A percentile compares a stretch with the other conserved stretches of the same genome.
These are phyloP conservation scores for Cucurbita maxima DNA, from an alignment of 306 rosid genomes.

Conservation along the genomic window DNA sequence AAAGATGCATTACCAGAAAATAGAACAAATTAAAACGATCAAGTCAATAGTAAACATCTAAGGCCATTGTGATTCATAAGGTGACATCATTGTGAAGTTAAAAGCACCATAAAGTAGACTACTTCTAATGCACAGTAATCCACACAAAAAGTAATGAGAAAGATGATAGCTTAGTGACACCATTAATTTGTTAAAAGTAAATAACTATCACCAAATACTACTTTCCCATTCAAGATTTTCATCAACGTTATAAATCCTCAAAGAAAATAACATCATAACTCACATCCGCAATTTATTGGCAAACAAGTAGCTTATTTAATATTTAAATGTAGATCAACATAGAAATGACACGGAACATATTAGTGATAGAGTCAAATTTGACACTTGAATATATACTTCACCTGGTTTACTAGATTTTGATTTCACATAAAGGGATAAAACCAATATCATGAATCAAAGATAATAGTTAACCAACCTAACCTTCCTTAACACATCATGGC, in stretches of 20 bases:
- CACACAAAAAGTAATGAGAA: not conserved
- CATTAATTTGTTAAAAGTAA: not conserved
- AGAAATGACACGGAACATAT: not conserved
- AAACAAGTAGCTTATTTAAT: not conserved
- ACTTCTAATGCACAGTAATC: not conserved
- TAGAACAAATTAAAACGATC: not conserved
- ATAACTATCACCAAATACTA: not conserved
- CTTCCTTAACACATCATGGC: constrained; percentile 8
- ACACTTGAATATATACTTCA: not conserved
- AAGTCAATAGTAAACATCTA: not conserved
- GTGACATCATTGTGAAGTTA: not conserved
- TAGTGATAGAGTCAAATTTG: not conserved
- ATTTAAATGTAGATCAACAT: not conserved
- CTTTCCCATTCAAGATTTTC: not conserved
- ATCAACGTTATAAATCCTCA: not conserved
- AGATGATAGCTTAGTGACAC: not conserved
- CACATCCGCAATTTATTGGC: not conserved
- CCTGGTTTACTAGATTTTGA: not conserved
- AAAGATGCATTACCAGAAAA: constrained; percentile 8
- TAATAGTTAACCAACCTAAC: constrained; percentile 28
- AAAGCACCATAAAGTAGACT: not conserved
- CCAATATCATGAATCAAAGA: constrained; percentile 8
- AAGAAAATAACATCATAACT: not conserved
- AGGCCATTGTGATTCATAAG: not conserved
- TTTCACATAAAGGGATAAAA: not conserved